These are phyloP conservation scores for Letharia columbiana DNA, from an alignment of 495 filamentous ascomycete species.

Conservation along the genomic window DNA sequence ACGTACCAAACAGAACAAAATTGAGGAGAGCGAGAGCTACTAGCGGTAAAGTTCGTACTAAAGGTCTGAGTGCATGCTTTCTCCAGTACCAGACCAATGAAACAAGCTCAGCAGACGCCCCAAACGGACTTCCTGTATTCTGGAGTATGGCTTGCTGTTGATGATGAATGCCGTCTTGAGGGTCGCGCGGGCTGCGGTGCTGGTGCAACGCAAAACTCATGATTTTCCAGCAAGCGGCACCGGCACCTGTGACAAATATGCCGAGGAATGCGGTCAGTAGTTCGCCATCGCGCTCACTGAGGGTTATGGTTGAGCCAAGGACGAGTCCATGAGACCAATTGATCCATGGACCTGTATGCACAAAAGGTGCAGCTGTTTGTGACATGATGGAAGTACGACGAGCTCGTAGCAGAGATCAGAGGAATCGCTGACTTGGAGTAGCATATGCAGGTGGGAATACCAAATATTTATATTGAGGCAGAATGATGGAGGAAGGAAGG, in stretches of 20 bases:
- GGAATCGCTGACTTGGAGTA: not conserved
- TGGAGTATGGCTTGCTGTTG: constrained; percentile 35
- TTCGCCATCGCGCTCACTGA: constrained; percentile 29
- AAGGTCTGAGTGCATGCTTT: constrained; percentile 20
- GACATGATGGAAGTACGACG: constrained; percentile 10
- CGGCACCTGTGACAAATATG: constrained; percentile 33
- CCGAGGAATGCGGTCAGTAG: constrained; percentile 37
- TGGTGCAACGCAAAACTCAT: constrained; percentile 35
- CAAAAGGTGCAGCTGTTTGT: constrained; percentile 14
- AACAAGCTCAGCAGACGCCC: constrained; percentile 26
- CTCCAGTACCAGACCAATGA: constrained; percentile 30
- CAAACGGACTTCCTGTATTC: constrained; percentile 27
- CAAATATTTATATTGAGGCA: not conserved
- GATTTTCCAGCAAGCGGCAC: constrained; percentile 34
- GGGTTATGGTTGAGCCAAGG: constrained; percentile 36
- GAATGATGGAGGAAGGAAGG: not conserved
- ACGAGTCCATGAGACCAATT: constrained; percentile 35
- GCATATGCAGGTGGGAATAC: not conserved
- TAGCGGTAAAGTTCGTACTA: constrained; percentile 28
- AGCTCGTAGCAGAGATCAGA: not conserved
- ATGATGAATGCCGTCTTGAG: constrained; percentile 27
- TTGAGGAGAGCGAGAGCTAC: constrained; percentile 29
- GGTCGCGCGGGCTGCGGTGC: constrained; percentile 16
- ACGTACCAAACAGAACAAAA: constrained; percentile 25
- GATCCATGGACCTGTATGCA: constrained; percentile 36